phyloP scores from a whole-genome alignment of 495 filamentous ascomycete genomes.

The Aspergillus haitiensis region DNA sequence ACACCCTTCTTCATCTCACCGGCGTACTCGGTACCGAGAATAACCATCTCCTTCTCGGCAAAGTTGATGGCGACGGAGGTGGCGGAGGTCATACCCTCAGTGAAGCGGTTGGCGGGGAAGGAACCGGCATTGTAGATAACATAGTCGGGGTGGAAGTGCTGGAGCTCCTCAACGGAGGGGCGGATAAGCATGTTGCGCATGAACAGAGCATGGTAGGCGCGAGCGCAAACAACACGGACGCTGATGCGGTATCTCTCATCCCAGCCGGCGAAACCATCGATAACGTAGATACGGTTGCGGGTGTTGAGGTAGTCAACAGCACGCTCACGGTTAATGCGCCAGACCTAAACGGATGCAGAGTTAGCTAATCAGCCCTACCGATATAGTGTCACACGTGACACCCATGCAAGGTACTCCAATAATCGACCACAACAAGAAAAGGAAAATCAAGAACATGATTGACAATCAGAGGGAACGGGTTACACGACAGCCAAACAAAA shows the following conservation, averaged over 20 bases:
- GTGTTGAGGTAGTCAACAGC: slow-evolving; percentile 99
- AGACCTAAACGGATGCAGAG: slow-evolving; percentile 64
- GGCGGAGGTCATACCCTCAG: slow-evolving; percentile 95
- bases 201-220: slow-evolving; percentile 99
- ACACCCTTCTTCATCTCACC: slow-evolving; percentile 99
- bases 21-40: slow-evolving; percentile 97
- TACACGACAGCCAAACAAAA: slow-evolving; percentile 20
- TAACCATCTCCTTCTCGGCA: slow-evolving; percentile 93
- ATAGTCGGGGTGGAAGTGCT: slow-evolving; percentile 98
- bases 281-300: slow-evolving; percentile 95
- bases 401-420: slow-evolving; percentile 7
- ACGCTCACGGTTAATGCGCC: slow-evolving; percentile 99
- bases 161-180: slow-evolving; percentile 81
- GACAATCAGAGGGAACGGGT: slow-evolving; percentile 1
- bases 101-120: slow-evolving; percentile 98
- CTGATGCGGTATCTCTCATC: slow-evolving; percentile 97
- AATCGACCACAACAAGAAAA: neutral
- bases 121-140: slow-evolving; percentile 99
- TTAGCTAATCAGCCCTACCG: slow-evolving; percentile 27
- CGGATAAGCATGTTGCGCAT: slow-evolving; percentile 99
- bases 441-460: slow-evolving; percentile 9
- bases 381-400: slow-evolving; percentile 43
- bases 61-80: slow-evolving; percentile 88
- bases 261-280: slow-evolving; percentile 98
- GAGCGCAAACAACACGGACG: slow-evolving; percentile 96